These are phyloP conservation scores for Infundibulicybe gibba DNA, from an alignment of 768 basidiomycete genomes.

Conservation along the genomic window DNA sequence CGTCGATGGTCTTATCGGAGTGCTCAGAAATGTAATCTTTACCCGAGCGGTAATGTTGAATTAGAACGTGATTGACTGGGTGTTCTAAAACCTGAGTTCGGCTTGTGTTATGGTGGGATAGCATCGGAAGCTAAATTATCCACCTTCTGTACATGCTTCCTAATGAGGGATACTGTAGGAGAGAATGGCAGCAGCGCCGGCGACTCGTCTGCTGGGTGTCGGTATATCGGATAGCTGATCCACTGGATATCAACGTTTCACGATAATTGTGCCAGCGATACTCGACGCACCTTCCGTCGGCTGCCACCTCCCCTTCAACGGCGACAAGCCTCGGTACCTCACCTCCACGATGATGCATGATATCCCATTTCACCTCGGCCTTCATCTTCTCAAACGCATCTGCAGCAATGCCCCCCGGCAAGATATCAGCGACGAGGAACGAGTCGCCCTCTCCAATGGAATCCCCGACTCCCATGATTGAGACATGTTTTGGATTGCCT, in stretches of 20 bases:
- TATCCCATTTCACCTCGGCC: too few species aligned
- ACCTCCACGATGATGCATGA: neutral
- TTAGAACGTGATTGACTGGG: slow-evolving; percentile 80
- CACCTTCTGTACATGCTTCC: slow-evolving; percentile 54
- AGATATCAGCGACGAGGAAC: too few species aligned
- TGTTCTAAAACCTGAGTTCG: slow-evolving; percentile 36
- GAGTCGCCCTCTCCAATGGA: too few species aligned
- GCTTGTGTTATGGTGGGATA: neutral
- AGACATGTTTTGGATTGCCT: too few species aligned
- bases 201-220: slow-evolving; percentile 79
- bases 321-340: slow-evolving; percentile 29
- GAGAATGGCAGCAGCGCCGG: slow-evolving; percentile 67
- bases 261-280: too few species aligned
- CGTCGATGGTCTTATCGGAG: slow-evolving; percentile 84
- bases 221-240: slow-evolving; percentile 69
- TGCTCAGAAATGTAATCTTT: slow-evolving; percentile 85
- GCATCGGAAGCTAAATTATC: neutral
- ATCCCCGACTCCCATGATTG: too few species aligned
- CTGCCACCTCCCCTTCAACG: too few species aligned
- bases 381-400: too few species aligned
- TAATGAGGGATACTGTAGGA: slow-evolving; percentile 63
- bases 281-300: too few species aligned
- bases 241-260: neutral
- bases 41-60: slow-evolving; percentile 77
- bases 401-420: too few species aligned